These are phyloP conservation scores for Trichosporon sp. DNA, from an alignment of 1,284 basidiomycete genomes.

Conservation along the genomic window DNA sequence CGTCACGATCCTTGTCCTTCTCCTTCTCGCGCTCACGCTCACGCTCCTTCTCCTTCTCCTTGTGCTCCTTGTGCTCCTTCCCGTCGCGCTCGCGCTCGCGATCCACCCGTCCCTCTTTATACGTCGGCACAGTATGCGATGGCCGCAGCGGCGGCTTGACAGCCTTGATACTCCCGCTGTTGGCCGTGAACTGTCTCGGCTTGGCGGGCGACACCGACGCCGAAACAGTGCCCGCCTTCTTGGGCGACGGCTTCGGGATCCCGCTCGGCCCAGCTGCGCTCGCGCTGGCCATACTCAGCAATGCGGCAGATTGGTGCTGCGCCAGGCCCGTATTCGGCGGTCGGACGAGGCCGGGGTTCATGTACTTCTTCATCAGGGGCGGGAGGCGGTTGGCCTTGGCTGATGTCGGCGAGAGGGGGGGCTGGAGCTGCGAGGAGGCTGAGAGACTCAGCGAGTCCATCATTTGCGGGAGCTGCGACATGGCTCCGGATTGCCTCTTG, in stretches of 20 bases:
- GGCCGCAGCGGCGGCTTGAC: constrained; percentile 1
- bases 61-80: constrained; percentile 17
- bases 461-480: constrained; percentile 13
- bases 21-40: background rate
- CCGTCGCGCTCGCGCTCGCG: background rate
- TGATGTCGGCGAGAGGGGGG: background rate
- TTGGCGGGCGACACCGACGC: background rate
- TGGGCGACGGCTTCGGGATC: constrained; percentile 34
- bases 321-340: constrained; percentile 50
- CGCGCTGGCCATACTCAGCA: constrained; percentile 46
- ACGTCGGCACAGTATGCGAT: background rate
- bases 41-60: constrained; percentile 21
- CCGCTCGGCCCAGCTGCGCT: constrained; percentile 43
- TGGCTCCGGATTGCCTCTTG: background rate
- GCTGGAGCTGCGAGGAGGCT: background rate
- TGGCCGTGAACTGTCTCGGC: background rate
- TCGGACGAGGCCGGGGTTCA: constrained; percentile 52
- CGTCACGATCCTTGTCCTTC: constrained; percentile 43
- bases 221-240: constrained; percentile 26
- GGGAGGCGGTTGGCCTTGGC: constrained; percentile 43
- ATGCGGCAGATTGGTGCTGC: constrained; percentile 41
- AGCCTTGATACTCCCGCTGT: background rate
- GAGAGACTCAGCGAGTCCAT: constrained; percentile 15
- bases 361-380: constrained; percentile 55
- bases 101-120: too few relatives aligned